Evolutionary conservation across 1,284 basidiomycete genomes (phyloP).

Genomic region (Mixia osmundae): DNA sequence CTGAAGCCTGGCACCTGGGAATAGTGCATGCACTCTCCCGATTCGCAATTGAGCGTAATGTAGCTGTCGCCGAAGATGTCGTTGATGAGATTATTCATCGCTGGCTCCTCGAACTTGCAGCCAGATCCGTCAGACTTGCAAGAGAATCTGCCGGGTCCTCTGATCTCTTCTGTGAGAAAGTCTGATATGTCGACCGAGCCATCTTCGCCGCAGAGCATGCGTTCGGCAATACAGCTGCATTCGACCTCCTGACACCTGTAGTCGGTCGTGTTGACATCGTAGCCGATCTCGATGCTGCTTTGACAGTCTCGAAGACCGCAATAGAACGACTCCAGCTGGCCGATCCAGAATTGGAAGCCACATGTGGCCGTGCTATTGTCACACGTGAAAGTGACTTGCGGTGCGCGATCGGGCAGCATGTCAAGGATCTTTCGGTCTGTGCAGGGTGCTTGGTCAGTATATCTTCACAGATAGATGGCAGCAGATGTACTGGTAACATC

Average conservation of each 20-base stretch:
- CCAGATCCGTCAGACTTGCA: conserved; percentile 40
- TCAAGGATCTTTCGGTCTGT: conserved; percentile 68
- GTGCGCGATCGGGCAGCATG: conserved; percentile 61
- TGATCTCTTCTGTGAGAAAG: conserved; percentile 70
- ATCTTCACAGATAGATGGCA: background rate
- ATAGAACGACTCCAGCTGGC: conserved; percentile 80
- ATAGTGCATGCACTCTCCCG: conserved; percentile 82
- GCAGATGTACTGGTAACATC: conserved; percentile 65
- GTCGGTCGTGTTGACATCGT: conserved; percentile 43
- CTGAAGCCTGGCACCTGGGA: conserved; percentile 80
- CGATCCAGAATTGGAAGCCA: conserved; percentile 94
- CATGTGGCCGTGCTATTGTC: conserved; percentile 37
- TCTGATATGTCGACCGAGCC: conserved; percentile 89
- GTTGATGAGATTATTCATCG: conserved; percentile 84
- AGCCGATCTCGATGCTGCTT: conserved; percentile 31
- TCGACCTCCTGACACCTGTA: conserved; percentile 62
- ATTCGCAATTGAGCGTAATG: conserved; percentile 65
- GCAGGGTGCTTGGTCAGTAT: background rate
- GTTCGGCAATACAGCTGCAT: conserved; percentile 71
- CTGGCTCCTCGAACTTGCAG: conserved; percentile 81
- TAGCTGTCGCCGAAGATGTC: conserved; percentile 77
- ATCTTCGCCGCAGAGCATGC: conserved; percentile 86
- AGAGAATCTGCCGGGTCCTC: conserved; percentile 66
- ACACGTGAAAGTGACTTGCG: conserved; percentile 89
- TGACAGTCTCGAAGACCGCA: conserved; percentile 53